These are phyloP conservation scores for Fusarium sp. DNA, from an alignment of 2,329 filamentous ascomycete genomes.

Conservation along the genomic window DNA sequence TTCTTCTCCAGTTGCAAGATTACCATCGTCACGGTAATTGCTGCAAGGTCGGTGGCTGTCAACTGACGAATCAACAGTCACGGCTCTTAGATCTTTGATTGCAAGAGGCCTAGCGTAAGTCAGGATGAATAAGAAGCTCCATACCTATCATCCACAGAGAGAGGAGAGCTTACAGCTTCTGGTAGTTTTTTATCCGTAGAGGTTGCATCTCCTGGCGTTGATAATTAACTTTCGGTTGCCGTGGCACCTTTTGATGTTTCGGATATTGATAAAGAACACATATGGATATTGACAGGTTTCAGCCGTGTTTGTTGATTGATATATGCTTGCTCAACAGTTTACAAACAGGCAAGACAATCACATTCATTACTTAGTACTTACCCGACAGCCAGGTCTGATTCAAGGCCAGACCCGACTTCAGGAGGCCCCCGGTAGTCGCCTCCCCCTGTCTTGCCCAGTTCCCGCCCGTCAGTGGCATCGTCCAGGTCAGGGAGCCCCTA, in stretches of 20 bases:
- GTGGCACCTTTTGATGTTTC: constrained; percentile 13
- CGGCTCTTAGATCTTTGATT: constrained; percentile 31
- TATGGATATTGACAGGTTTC: constrained; percentile 9
- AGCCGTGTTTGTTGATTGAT: background rate
- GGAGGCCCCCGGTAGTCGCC: constrained; percentile 26
- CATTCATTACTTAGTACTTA: background rate
- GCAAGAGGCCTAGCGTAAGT: constrained; percentile 31
- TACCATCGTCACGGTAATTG: constrained; percentile 40
- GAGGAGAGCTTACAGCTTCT: constrained; percentile 2
- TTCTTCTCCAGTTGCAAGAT: constrained; percentile 40
- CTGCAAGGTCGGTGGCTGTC: constrained; percentile 20
- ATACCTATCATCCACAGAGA: constrained; percentile 2
- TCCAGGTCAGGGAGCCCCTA: constrained; percentile 26
- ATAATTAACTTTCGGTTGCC: constrained; percentile 17
- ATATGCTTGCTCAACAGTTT: constrained; percentile 13
- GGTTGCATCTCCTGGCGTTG: constrained; percentile 10
- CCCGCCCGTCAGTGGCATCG: background rate
- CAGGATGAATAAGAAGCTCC: constrained; percentile 14
- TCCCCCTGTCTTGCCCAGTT: constrained; percentile 26
- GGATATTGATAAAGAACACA: background rate
- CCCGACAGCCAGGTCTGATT: background rate
- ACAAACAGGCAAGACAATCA: background rate
- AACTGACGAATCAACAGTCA: constrained; percentile 31
- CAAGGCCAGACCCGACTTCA: background rate
- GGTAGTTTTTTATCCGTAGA: background rate